phyloP scores from a whole-genome alignment of 1,284 basidiomycete species.

The Moesziomyces sp. region DNA sequence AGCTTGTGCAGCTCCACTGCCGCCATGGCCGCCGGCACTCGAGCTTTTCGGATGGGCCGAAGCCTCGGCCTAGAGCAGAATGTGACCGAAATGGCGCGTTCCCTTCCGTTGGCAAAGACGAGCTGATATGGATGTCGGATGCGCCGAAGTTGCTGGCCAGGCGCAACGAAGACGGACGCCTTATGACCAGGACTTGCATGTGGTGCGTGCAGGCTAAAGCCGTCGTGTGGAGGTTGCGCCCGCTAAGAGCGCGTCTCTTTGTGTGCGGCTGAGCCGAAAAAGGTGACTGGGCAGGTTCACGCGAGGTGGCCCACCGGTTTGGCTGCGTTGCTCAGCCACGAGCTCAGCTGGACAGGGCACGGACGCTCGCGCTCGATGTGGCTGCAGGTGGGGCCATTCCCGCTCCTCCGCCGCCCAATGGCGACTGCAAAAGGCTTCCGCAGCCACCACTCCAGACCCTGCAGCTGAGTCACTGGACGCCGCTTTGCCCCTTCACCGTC shows the following conservation, averaged over 20 bases:
- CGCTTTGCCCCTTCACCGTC: background rate
- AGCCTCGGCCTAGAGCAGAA: background rate
- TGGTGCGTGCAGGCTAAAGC: too few relatives aligned
- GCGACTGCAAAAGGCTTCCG: background rate
- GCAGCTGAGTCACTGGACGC: conserved; percentile 16
- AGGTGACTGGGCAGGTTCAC: background rate
- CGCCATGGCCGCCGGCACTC: conserved; percentile 5
- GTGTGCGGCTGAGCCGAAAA: background rate
- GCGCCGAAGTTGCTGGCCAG: background rate
- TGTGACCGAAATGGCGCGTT: background rate
- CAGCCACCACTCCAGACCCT: conserved; percentile 5
- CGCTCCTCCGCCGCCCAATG: conserved; percentile 5
- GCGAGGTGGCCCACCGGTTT: background rate
- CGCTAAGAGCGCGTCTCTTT: background rate
- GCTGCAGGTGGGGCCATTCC: background rate
- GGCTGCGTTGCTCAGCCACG: background rate
- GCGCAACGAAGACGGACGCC: too few relatives aligned
- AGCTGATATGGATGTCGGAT: background rate
- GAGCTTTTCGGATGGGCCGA: background rate
- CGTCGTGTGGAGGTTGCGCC: background rate
- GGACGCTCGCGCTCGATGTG: background rate
- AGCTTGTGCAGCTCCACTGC: conserved; percentile 40
- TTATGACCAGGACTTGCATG: too few relatives aligned
- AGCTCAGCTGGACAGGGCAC: background rate
- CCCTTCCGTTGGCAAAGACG: background rate